A percentile compares a stretch with the other conserved stretches of the same genome.
These are phyloP conservation scores for Gryganskiella cystojenkinii DNA, from an alignment of 192 early-diverging fungal species.

Conservation along the genomic window DNA sequence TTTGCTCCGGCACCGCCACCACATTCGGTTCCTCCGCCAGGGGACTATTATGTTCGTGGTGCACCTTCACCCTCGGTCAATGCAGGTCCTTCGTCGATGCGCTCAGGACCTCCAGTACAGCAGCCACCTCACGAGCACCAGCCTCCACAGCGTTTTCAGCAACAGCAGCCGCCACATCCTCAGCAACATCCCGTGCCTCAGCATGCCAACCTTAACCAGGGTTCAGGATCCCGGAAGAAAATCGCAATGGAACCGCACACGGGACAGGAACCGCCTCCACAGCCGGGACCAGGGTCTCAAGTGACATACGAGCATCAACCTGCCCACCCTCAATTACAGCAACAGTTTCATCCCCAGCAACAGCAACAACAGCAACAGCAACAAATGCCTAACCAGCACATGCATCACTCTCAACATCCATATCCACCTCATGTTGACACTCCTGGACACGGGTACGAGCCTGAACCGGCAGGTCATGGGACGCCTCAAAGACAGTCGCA, in stretches of 20 bases:
- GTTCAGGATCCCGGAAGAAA: conserved; percentile 16
- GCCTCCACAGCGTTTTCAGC: neutral
- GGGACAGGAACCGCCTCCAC: conserved; percentile 7
- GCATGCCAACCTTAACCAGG: neutral
- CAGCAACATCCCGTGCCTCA: conserved; percentile 17
- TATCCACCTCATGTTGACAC: conserved; percentile 7
- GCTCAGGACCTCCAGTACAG: neutral
- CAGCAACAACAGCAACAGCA: conserved; percentile 6
- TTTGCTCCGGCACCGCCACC: neutral
- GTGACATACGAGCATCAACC: conserved; percentile 12
- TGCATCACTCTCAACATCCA: conserved; percentile 7
- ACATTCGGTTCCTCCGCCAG: neutral
- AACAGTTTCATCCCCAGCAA: neutral
- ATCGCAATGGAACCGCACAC: conserved; percentile 20
- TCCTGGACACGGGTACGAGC: conserved; percentile 13
- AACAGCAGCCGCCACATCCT: conserved; percentile 4
- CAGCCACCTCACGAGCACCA: conserved; percentile 14
- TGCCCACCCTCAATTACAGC: neutral
- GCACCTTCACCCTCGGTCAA: neutral
- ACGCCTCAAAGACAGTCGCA: conserved; percentile 12
- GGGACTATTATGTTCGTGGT: conserved; percentile 13
- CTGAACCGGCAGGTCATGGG: conserved; percentile 4
- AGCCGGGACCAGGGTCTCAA: neutral
- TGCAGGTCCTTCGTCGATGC: neutral
- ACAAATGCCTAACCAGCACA: conserved; percentile 10